A percentile compares a stretch with the other conserved stretches of the same genome.
phyloP scores from a whole-genome alignment of 148 eudicot species.

The Selenicereus undatus region DNA sequence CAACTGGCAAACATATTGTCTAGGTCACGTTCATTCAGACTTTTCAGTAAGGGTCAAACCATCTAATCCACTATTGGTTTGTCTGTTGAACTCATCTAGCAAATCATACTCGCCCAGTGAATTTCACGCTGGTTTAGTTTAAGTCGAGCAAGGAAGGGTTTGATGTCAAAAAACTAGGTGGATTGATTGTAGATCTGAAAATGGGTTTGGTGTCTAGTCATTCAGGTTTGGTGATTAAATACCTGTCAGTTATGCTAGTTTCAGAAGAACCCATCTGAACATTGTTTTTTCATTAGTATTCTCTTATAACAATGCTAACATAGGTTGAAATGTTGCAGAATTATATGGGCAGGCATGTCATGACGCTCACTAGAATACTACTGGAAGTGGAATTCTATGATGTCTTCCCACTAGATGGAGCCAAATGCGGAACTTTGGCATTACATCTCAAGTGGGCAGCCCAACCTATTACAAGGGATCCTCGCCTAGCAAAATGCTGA shows the following conservation, averaged over 20 bases:
- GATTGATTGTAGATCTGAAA: no score
- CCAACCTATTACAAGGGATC: slow-evolving; percentile 36
- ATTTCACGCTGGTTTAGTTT: no score
- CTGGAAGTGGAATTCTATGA: slow-evolving; percentile 44
- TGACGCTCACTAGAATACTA: slow-evolving; percentile 41
- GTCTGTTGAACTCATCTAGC: no score
- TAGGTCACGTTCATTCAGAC: neutral
- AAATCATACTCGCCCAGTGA: no score
- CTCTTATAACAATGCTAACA: neutral
- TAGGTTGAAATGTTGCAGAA: slow-evolving; percentile 24
- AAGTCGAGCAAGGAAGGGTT: no score
- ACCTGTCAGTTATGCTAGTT: no score
- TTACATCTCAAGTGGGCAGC: slow-evolving; percentile 51
- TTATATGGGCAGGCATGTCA: slow-evolving; percentile 42
- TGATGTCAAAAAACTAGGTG: no score
- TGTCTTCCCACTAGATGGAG: slow-evolving; percentile 36
- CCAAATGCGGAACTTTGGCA: slow-evolving; percentile 34
- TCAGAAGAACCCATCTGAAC: no score
- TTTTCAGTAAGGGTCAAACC: no score
- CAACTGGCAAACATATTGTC: neutral
- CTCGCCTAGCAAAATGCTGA: neutral
- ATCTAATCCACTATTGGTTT: no score
- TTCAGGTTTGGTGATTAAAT: neutral
- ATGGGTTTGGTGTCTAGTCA: neutral
- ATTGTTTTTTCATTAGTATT: neutral